A percentile compares a stretch with the other conserved stretches of the same genome.
These are phyloP conservation scores for Gomphus bonarii DNA, from an alignment of 1,284 basidiomycete species.

Conservation along the genomic window DNA sequence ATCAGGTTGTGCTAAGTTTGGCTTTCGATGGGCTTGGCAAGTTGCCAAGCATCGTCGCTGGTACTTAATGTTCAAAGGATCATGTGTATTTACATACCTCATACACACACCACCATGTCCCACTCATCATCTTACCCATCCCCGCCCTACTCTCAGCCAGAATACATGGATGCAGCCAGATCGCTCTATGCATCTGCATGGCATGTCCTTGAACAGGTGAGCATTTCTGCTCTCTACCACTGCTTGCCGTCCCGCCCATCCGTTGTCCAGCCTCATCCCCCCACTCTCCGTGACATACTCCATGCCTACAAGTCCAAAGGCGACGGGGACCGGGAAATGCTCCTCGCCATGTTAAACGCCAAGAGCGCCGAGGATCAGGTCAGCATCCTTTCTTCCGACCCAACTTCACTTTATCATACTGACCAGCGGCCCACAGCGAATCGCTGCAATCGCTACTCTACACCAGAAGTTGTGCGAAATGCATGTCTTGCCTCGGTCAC, in stretches of 20 bases:
- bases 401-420: constrained; percentile 12
- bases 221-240: constrained; percentile 14
- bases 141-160: constrained; percentile 18
- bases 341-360: constrained; percentile 79
- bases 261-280: constrained; percentile 50
- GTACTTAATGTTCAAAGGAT: constrained; percentile 6
- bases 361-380: constrained; percentile 87
- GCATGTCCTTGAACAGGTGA: constrained; percentile 39
- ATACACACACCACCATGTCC: constrained; percentile 1
- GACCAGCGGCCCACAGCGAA: constrained; percentile 33
- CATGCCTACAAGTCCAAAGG: constrained; percentile 74
- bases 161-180: constrained; percentile 17
- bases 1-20: constrained; percentile 11
- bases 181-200: constrained; percentile 32
- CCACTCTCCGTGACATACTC: constrained; percentile 74
- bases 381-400: constrained; percentile 16
- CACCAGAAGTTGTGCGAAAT: constrained; percentile 58
- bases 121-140: constrained; percentile 12
- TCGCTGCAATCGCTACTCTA: constrained; percentile 56
- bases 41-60: constrained; percentile 9
- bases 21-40: constrained; percentile 10
- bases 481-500: constrained; percentile 1
- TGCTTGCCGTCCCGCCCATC: constrained; percentile 4
- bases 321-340: constrained; percentile 82
- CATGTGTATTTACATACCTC: constrained; percentile 5